A percentile compares a stretch with the other conserved stretches of the same genome.
phyloP scores from a whole-genome alignment of 768 basidiomycete species.

The Podaxis sp. region DNA sequence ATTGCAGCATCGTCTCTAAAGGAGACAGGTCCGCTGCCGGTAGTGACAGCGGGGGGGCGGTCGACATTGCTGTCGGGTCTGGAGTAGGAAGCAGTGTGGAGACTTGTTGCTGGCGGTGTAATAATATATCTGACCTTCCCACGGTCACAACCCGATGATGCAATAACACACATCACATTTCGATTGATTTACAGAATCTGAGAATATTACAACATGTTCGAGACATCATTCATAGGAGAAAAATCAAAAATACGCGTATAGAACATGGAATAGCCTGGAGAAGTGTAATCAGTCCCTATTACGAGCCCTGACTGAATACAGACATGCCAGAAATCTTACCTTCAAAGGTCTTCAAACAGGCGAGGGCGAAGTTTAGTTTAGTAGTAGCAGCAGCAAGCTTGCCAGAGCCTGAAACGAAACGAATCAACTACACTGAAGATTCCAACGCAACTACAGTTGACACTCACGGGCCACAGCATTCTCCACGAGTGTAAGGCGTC shows the following conservation, averaged over 20 bases:
- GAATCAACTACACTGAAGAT: neutral
- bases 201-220: too few species aligned
- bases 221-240: too few species aligned
- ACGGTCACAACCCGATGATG: slow-evolving; percentile 4
- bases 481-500: neutral
- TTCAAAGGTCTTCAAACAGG: too few species aligned
- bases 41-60: neutral
- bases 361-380: neutral
- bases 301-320: too few species aligned
- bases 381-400: neutral
- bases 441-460: neutral
- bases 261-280: too few species aligned
- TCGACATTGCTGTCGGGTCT: slow-evolving; percentile 6
- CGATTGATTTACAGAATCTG: too few species aligned
- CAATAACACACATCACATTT: neutral
- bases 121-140: neutral
- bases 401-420: neutral
- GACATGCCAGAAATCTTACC: too few species aligned
- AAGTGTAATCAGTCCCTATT: too few species aligned
- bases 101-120: neutral
- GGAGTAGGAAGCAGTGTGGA: neutral
- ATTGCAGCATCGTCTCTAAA: slow-evolving; percentile 61
- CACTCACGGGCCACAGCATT: neutral
- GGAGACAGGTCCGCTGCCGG: neutral
- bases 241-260: too few species aligned